These are phyloP conservation scores for Corylus avellana DNA, from an alignment of 306 rosid genomes.

Conservation along the genomic window DNA sequence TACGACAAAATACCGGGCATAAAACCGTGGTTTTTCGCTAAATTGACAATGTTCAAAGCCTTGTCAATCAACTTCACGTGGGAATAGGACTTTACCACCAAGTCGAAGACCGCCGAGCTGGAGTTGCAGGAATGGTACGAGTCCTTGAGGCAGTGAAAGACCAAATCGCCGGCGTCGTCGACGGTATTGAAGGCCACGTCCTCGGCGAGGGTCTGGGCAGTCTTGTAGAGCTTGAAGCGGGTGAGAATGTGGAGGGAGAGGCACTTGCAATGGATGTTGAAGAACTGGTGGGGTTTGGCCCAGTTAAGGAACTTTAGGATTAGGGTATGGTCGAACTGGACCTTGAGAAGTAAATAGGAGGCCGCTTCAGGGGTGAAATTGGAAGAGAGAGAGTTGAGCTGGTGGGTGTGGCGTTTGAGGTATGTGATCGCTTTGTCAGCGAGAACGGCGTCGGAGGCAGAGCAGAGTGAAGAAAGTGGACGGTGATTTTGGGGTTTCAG, in stretches of 20 bases:
- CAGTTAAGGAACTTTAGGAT: constrained; percentile 62
- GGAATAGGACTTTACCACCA: constrained; percentile 72
- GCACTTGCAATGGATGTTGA: constrained; percentile 64
- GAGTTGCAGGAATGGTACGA: constrained; percentile 56
- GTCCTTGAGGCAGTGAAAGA: constrained; percentile 57
- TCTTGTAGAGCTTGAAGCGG: constrained; percentile 67
- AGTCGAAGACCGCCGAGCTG: constrained; percentile 70
- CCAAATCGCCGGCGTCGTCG: constrained; percentile 41
- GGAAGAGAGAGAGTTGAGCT: constrained; percentile 48
- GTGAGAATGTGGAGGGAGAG: constrained; percentile 85
- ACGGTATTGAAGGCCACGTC: constrained; percentile 42
- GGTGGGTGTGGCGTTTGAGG: constrained; percentile 69
- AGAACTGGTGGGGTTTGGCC: constrained; percentile 59
- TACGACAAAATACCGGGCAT: constrained; percentile 66
- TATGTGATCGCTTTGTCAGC: constrained; percentile 65
- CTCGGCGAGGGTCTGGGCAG: constrained; percentile 74
- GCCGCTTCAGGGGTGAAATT: constrained; percentile 77
- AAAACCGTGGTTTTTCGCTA: constrained; percentile 62
- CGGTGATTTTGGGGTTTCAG: constrained; percentile 27
- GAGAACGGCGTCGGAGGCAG: constrained; percentile 34
- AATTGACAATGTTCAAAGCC: constrained; percentile 50
- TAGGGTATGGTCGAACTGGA: constrained; percentile 54
- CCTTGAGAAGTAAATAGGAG: constrained; percentile 63
- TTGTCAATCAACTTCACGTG: constrained; percentile 44
- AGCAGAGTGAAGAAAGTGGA: constrained; percentile 30